These are phyloP conservation scores for Leishmania arabica DNA, from an alignment of 208 protist genomes.

Conservation along the genomic window DNA sequence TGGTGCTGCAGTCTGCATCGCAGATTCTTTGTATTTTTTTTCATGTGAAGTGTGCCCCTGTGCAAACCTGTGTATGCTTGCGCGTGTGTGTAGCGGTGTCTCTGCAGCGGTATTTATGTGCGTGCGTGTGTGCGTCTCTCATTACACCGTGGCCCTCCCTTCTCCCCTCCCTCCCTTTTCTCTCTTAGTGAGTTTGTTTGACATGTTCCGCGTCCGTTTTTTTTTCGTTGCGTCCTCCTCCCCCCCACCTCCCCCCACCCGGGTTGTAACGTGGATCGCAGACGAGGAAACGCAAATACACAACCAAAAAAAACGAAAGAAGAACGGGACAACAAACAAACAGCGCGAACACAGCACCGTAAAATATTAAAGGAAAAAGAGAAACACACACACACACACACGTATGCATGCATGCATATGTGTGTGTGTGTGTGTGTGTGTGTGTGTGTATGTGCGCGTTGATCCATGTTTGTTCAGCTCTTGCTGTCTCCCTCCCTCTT, in stretches of 20 bases:
- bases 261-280: background rate
- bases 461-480: background rate
- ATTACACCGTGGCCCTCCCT: background rate
- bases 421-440: background rate
- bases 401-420: background rate
- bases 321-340: background rate
- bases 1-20: background rate
- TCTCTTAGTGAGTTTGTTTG: background rate
- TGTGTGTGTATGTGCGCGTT: background rate
- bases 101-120: background rate
- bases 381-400: slow-evolving; percentile 1
- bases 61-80: background rate
- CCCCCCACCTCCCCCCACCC: too few species aligned
- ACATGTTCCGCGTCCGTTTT: background rate
- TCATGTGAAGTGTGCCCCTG: background rate
- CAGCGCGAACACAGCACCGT: background rate
- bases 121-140: slow-evolving; percentile 2
- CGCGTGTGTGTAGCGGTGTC: background rate
- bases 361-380: background rate
- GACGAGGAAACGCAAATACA: background rate
- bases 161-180: background rate
- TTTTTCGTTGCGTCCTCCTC: background rate
- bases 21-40: background rate
- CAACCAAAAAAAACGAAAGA: background rate
- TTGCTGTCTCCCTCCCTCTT: background rate